Evolutionary conservation across 2,329 filamentous ascomycete genomes (phyloP), one percentile per base, ranked within the genome.

Genomic region (Aspergillus tamarii): DNA sequence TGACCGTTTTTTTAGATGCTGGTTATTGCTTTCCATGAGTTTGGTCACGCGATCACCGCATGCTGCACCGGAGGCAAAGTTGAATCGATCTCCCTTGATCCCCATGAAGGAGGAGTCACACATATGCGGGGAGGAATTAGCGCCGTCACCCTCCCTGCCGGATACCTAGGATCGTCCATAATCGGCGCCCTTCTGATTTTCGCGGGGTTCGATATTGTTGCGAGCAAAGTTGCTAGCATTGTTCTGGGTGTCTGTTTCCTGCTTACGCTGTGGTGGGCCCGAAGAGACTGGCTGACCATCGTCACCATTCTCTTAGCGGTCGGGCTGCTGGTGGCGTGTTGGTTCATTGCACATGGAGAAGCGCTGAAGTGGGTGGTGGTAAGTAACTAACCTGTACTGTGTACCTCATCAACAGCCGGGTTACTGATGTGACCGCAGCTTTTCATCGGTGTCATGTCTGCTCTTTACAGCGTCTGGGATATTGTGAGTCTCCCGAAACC

Each of bases 401-500:
- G 23, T 23, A 11, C 21, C 6, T n/a, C 3, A 4, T 9, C 11
- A 39, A 21, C 6, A n/a, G 28, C 9, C 12, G 6, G 4, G 16
- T 23, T 39, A 21, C 60, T 62, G 28, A 62, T 30, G 21, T 1
- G 16, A 23, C 8, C 28, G 9, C 19, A 87, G 81, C 84, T 94
- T 32, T 94, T 94, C 72, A 92, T 94, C 65, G 91, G 91, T 48
- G 91, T 93, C 70, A 93, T 94, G 91, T 91, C 88, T 8, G 89
- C 88, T 2, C 84, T 94, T 1, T 94, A 94, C 77, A 91, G 89
- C 67, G 90, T 91, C 6, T 94, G 91, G 91, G 91, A 94, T 81
- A 94, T 94, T 69, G 84, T 85, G 72, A 78, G 84, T 73, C 61
- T 32, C 23, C 16, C 26, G 26, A 32, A 2, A 12, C 3, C 39